Evolutionary conservation across 2,329 filamentous ascomycete genomes (phyloP), one percentile per base, ranked within the genome.

Genomic region (Rasamsonia emersonii): DNA sequence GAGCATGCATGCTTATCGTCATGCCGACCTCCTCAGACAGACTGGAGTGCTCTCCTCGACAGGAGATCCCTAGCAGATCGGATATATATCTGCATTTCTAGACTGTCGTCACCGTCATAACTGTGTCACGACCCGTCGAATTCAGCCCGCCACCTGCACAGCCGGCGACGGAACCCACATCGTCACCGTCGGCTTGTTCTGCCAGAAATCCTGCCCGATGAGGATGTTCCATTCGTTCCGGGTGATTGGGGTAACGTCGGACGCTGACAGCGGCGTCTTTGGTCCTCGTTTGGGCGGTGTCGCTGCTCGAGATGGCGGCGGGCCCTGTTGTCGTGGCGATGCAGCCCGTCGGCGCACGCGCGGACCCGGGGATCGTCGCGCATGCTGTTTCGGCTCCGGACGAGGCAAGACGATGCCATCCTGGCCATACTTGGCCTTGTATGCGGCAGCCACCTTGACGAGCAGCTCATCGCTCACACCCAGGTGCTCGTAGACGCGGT

Each of bases 241-340:
- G 2, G 60, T 63, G 33, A 62, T 61, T 2, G 60, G 60, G 1
- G 59, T 62, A 10, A 62, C 59, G 41, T 63, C 60, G 2, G 60
- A 62, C 1, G 59, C 59, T 4, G 56, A 60, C 29, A 59, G 40
- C 3, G 60, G 60, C 1, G 59, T 63, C 37, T 58, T 59, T 3
- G 59, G 56, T 0, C 53, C 57, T 5, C 50, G 50, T 24, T 44
- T 47, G 10, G 37, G 18, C 9, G 45, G 39, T 14, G 36, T 39
- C 4, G 27, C 33, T 11, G 37, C 27, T 15, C 37, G 33, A 5
- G 32, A 38, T 15, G 35, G 29, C 19, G 32, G 41, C 17, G 29
- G 35, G 31, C 13, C 34, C 32, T 26, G 37, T 35, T 28, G 41
- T 41, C 10, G 24, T n/a, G 53, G 37, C 6, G 45, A 38, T 9